Conservation (phyloP, 1,284 basidiomycete genomes). For the Malassezia obtusa region DNA sequence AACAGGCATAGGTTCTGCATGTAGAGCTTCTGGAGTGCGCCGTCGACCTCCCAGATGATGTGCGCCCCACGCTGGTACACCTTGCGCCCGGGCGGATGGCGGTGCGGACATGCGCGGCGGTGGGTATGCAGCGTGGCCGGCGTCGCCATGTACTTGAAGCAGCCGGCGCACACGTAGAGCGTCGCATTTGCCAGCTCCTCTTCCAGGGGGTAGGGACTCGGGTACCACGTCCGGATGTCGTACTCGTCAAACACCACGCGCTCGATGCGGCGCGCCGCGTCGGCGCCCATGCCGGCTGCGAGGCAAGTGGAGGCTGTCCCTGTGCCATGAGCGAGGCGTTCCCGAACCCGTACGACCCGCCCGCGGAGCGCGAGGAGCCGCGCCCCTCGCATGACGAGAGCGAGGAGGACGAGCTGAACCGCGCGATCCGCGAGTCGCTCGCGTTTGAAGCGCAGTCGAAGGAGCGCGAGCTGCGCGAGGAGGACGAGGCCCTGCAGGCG, state of each 20-base stretch:
- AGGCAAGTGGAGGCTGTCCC: conserved; percentile 4
- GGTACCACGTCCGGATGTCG: conserved; percentile 48
- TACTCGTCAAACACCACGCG: conserved; percentile 43
- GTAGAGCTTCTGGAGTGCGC: conserved; percentile 70
- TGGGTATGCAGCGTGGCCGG: conserved; percentile 30
- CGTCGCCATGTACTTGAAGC: conserved; percentile 82
- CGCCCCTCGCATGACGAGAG: background rate
- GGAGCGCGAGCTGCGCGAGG: conserved; percentile 28
- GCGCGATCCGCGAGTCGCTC: conserved; percentile 44
- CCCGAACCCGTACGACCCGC: conserved; percentile 15
- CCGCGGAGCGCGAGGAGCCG: background rate
- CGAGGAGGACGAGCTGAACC: conserved; percentile 29
- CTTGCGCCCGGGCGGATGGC: conserved; percentile 73
- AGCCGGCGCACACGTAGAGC: conserved; percentile 68
- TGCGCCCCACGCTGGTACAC: conserved; percentile 84
- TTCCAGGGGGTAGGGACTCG: conserved; percentile 44
- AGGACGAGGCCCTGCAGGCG: conserved; percentile 13
- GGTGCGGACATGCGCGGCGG: conserved; percentile 60
- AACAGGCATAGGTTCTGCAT: conserved; percentile 91
- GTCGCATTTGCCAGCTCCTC: conserved; percentile 14
- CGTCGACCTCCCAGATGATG: conserved; percentile 92
- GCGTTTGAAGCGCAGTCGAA: conserved; percentile 46
- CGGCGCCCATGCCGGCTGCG: conserved; percentile 1
- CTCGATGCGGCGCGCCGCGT: conserved; percentile 1
- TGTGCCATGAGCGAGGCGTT: conserved; percentile 10